phyloP scores from a whole-genome alignment of 345 rosid species.

The Reutealis trisperma region DNA sequence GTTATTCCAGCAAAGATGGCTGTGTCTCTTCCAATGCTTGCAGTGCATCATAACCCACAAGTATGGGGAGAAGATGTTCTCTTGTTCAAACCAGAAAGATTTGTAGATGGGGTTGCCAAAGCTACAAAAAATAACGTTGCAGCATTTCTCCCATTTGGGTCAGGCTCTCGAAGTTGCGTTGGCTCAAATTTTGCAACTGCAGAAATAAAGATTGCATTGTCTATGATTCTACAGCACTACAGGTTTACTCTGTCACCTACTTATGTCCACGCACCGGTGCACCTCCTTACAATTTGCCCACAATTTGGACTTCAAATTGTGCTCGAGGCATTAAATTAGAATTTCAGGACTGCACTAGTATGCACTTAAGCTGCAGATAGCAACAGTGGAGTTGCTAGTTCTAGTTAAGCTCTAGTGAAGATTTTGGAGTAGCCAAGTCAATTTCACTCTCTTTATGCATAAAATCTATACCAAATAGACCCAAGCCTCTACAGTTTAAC shows the following conservation, averaged over 20 bases:
- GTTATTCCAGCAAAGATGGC: not conserved
- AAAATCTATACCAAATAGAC: too few relatives aligned
- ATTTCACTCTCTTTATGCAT: too few relatives aligned
- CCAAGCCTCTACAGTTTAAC: too few relatives aligned
- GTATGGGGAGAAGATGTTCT: slow-evolving; percentile 24
- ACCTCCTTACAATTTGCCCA: slow-evolving; percentile 8
- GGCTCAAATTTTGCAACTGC: slow-evolving; percentile 20
- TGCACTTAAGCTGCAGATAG: not conserved
- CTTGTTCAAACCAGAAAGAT: slow-evolving; percentile 22
- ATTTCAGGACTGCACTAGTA: not conserved
- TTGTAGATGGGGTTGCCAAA: slow-evolving; percentile 15
- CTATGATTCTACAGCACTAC: slow-evolving; percentile 24
- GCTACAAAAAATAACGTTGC: slow-evolving; percentile 7
- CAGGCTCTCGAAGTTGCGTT: slow-evolving; percentile 21
- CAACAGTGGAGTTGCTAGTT: not conserved
- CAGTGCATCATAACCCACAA: slow-evolving; percentile 1
- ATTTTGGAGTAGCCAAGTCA: too few relatives aligned
- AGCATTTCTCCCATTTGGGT: slow-evolving; percentile 20
- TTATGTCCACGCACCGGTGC: slow-evolving; percentile 14
- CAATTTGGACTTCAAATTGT: slow-evolving; percentile 19
- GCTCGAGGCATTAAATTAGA: slow-evolving; percentile 10
- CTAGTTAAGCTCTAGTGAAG: too few relatives aligned
- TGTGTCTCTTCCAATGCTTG: not conserved
- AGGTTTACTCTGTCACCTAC: slow-evolving; percentile 16
- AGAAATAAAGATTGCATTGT: slow-evolving; percentile 18